Conservation (phyloP, 495 filamentous ascomycete genomes). For the Xylaria palmicola region DNA sequence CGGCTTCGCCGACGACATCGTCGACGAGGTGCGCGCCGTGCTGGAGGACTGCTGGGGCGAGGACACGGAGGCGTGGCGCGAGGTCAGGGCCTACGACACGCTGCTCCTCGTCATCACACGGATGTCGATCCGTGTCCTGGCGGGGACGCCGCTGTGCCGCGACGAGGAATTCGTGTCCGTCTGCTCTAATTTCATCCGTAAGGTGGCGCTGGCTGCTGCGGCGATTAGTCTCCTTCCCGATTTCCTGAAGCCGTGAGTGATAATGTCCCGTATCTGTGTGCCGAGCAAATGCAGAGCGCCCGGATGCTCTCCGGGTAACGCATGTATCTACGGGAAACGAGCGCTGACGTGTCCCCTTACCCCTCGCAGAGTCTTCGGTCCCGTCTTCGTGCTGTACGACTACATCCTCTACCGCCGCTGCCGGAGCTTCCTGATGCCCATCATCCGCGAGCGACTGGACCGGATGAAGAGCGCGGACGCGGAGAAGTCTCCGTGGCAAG, state of each 20-base stretch:
- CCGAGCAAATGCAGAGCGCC: too few relatives aligned
- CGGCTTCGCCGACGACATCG: conserved; percentile 32
- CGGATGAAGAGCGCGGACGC: not conserved
- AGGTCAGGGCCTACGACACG: conserved; percentile 39
- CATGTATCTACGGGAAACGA: conserved; percentile 21
- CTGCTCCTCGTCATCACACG: conserved; percentile 42
- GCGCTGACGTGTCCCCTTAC: conserved; percentile 9
- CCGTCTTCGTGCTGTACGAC: conserved; percentile 35
- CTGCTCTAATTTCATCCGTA: conserved; percentile 38
- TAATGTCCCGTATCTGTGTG: too few relatives aligned
- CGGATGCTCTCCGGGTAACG: too few relatives aligned
- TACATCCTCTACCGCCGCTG: conserved; percentile 27
- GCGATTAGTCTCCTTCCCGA: conserved; percentile 37
- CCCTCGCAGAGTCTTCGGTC: conserved; percentile 27
- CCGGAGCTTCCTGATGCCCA: conserved; percentile 30
- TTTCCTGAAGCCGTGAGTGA: conserved; percentile 39
- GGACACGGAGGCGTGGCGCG: conserved; percentile 35
- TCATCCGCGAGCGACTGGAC: conserved; percentile 28
- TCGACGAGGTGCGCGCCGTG: conserved; percentile 36
- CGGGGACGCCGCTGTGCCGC: conserved; percentile 46
- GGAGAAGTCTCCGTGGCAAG: not conserved
- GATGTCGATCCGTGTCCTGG: conserved; percentile 43
- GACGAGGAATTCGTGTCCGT: conserved; percentile 42
- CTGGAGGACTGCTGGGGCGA: conserved; percentile 37
- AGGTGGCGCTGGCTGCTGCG: conserved; percentile 34